Evolutionary conservation across 345 rosid genomes (phyloP).

Genomic region (Gossypium ekmanianum): DNA sequence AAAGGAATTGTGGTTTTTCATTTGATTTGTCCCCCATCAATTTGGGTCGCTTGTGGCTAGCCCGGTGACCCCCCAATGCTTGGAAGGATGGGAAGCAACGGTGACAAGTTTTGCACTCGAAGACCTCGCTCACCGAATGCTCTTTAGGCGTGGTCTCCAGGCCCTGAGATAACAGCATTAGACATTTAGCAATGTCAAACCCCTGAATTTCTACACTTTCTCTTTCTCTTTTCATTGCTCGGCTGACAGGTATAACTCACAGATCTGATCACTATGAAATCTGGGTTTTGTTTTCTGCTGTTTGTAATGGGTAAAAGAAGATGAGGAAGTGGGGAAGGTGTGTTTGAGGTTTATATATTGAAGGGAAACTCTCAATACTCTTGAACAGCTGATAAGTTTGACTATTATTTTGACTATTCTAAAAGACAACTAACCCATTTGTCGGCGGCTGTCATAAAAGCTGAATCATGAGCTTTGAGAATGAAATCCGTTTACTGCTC

Average conservation of each 20-base stretch:
- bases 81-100: constrained; percentile 63
- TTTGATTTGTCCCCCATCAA: constrained; percentile 9
- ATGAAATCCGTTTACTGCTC: background rate
- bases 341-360: constrained; percentile 1
- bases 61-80: constrained; percentile 76
- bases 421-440: background rate
- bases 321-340: background rate
- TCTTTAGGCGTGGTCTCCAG: constrained; percentile 21
- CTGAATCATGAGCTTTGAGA: background rate
- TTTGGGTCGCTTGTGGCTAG: constrained; percentile 64
- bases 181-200: constrained; percentile 43
- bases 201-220: constrained; percentile 33
- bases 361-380: background rate
- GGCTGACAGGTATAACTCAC: background rate
- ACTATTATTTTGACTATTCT: constrained; percentile 4
- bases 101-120: constrained; percentile 60
- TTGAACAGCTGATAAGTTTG: constrained; percentile 9
- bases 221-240: constrained; percentile 47
- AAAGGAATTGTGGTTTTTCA: background rate
- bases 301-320: background rate
- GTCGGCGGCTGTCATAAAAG: background rate
- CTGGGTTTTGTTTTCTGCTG: background rate
- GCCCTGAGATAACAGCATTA: constrained; percentile 42
- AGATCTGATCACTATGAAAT: background rate
- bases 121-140: background rate